Conservation (phyloP, 257 asterid genomes). For the Ilex asprella region DNA sequence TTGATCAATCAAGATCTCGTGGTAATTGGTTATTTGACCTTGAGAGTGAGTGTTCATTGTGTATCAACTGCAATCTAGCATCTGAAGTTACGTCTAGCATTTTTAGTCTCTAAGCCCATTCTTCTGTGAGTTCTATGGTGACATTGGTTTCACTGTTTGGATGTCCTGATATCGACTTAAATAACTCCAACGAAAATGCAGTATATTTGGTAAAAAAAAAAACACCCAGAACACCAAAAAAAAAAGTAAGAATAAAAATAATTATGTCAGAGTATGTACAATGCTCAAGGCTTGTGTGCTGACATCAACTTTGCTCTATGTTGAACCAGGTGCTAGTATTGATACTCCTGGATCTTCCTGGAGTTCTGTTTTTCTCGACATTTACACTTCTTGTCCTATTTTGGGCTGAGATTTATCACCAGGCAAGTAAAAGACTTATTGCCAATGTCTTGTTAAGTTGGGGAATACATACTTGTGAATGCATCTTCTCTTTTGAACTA, state of each 20-base stretch:
- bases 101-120: too few species aligned
- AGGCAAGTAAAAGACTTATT: conserved; percentile 35
- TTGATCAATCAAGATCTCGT: too few species aligned
- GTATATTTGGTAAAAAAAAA: too few species aligned
- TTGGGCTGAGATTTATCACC: conserved; percentile 97
- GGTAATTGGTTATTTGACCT: too few species aligned
- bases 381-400: conserved; percentile 85
- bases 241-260: too few species aligned
- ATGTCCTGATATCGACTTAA: too few species aligned
- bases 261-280: background rate
- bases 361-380: conserved; percentile 84
- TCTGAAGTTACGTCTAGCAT: too few species aligned
- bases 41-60: too few species aligned
- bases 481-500: background rate
- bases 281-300: conserved; percentile 7
- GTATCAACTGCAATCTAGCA: too few species aligned
- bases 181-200: background rate
- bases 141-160: too few species aligned
- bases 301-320: background rate
- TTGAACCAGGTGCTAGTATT: conserved; percentile 52
- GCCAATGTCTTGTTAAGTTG: conserved; percentile 5
- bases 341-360: conserved; percentile 79
- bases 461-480: conserved; percentile 16
- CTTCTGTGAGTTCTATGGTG: too few species aligned
- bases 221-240: too few species aligned